These are phyloP conservation scores for Plantago major DNA, from an alignment of 257 asterid species.

Conservation along the genomic window DNA sequence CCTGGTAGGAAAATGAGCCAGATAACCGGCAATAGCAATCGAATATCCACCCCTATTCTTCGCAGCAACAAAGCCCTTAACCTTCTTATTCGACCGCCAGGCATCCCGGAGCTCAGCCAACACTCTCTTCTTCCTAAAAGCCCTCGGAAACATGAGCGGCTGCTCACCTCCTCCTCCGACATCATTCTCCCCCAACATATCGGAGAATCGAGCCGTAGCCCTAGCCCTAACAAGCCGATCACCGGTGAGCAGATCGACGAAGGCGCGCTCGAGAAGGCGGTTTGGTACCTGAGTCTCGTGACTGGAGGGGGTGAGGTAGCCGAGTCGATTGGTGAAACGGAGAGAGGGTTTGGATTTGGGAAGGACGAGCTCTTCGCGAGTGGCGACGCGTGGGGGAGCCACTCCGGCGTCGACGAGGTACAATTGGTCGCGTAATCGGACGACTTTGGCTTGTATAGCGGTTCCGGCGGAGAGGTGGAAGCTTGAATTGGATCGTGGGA, in stretches of 20 bases:
- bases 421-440: slow-evolving; percentile 33
- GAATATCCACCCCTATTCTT: slow-evolving; percentile 51
- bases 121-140: slow-evolving; percentile 36
- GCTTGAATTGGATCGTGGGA: slow-evolving; percentile 47
- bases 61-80: slow-evolving; percentile 44
- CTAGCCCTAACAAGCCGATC: slow-evolving; percentile 27
- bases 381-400: slow-evolving; percentile 38
- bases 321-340: slow-evolving; percentile 34
- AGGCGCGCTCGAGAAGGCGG: slow-evolving; percentile 38
- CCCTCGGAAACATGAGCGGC: slow-evolving; percentile 54
- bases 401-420: slow-evolving; percentile 45
- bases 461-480: slow-evolving; percentile 36
- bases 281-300: slow-evolving; percentile 23
- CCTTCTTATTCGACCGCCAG: slow-evolving; percentile 31
- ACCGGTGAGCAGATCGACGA: slow-evolving; percentile 50
- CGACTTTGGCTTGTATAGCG: slow-evolving; percentile 39
- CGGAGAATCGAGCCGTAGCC: slow-evolving; percentile 38
- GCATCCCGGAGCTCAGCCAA: slow-evolving; percentile 37
- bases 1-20: slow-evolving; percentile 36
- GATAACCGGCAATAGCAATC: slow-evolving; percentile 45
- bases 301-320: slow-evolving; percentile 33
- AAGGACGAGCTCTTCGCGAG: slow-evolving; percentile 31
- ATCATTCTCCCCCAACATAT: slow-evolving; percentile 33
- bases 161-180: slow-evolving; percentile 34
- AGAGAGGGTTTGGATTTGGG: slow-evolving; percentile 24